A percentile compares a stretch with the other conserved stretches of the same genome.
phyloP scores from a whole-genome alignment of 1,284 basidiomycete genomes.

The Xerocomus nothofagi region DNA sequence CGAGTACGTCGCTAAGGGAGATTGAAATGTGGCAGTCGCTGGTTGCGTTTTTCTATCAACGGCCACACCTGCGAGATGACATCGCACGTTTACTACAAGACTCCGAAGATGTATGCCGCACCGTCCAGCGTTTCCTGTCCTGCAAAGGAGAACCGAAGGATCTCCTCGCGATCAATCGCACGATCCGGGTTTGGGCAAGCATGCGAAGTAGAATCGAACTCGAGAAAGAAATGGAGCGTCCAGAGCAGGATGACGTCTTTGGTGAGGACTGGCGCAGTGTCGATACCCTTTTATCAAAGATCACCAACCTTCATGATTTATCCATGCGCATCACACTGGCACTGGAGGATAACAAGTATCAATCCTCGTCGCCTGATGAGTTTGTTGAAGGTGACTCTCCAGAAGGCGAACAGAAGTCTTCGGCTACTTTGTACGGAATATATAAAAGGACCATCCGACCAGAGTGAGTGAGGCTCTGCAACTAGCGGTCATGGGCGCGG shows the following conservation, averaged over 20 bases:
- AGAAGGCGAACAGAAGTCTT: conserved; percentile 19
- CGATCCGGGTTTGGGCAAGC: conserved; percentile 57
- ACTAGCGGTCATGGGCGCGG: not conserved
- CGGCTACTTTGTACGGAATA: conserved; percentile 12
- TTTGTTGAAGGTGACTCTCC: conserved; percentile 29
- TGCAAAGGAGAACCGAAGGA: conserved; percentile 70
- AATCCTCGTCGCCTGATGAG: conserved; percentile 18
- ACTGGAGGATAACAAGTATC: conserved; percentile 41
- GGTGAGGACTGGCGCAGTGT: conserved; percentile 55
- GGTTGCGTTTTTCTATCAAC: conserved; percentile 72
- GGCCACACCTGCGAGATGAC: conserved; percentile 70
- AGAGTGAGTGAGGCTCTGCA: conserved; percentile 44
- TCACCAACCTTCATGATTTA: conserved; percentile 58
- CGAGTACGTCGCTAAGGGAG: conserved; percentile 73
- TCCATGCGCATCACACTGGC: conserved; percentile 60
- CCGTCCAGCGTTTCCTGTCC: conserved; percentile 78
- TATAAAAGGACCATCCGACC: conserved; percentile 69
- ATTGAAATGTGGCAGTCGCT: conserved; percentile 78
- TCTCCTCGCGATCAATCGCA: conserved; percentile 60
- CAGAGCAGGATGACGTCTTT: conserved; percentile 36
- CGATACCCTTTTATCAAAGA: conserved; percentile 53
- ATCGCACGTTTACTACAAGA: conserved; percentile 58
- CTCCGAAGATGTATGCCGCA: conserved; percentile 73
- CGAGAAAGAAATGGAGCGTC: conserved; percentile 54
- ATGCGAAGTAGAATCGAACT: conserved; percentile 51